Conservation (phyloP, 1,284 basidiomycete genomes). For the Farysia itapuensis region DNA sequence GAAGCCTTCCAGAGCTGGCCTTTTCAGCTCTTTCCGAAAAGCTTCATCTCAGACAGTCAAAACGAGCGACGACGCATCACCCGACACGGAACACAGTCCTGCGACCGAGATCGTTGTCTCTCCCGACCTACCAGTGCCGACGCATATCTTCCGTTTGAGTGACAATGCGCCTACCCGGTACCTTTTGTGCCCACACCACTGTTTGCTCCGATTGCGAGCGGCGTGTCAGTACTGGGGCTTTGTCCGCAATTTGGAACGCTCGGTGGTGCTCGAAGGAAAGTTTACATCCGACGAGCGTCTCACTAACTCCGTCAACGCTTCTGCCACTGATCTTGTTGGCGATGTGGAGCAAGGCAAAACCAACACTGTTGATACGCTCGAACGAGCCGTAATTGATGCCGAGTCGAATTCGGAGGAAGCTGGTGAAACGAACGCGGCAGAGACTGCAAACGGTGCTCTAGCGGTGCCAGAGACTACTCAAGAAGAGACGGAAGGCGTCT, state of each 20-base stretch:
- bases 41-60: constrained; percentile 12
- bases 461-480: no score
- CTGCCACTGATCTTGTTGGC: constrained; percentile 9
- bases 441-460: no score
- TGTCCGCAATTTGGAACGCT: constrained; percentile 52
- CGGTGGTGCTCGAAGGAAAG: constrained; percentile 57
- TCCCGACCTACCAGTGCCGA: constrained; percentile 38
- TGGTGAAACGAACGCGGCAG: background rate
- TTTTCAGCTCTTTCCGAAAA: constrained; percentile 40
- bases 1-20: constrained; percentile 25
- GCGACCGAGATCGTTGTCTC: constrained; percentile 1
- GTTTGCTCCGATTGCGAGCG: constrained; percentile 48
- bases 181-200: constrained; percentile 56
- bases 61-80: constrained; percentile 1
- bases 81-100: background rate
- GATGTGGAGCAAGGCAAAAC: constrained; percentile 7
- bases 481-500: no score
- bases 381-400: constrained; percentile 23
- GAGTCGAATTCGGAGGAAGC: no score
- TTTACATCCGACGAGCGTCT: constrained; percentile 34
- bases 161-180: constrained; percentile 48
- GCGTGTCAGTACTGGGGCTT: constrained; percentile 58
- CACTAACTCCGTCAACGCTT: constrained; percentile 3
- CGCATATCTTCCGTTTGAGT: constrained; percentile 56
- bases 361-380: constrained; percentile 14